Base-by-base conservation (phyloP, 1,139 yeast genomes). In the Blastobotrys ciferrii region DNA sequence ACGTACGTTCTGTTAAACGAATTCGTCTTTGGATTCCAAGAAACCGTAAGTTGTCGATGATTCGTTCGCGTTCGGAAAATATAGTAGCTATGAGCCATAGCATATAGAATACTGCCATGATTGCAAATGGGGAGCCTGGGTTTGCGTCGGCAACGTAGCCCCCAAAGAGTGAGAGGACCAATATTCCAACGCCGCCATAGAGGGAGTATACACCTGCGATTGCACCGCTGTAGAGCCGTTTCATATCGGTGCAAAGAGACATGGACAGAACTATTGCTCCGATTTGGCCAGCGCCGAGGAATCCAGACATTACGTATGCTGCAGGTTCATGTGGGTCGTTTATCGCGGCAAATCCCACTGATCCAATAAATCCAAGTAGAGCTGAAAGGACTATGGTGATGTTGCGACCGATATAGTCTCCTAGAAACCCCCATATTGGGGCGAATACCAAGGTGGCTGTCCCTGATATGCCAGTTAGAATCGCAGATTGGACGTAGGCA, bases 141-240 rank as follows among this genome's bases (percentile, higher is more conserved):
- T 82, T 79, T 35, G 55, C 49, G 59, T 82, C 88, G 35, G 85
- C 78, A 58, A 80, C 69, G 35, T 67, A 60, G 1, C 89, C 89
- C 3, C 91, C 91, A 12, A 81, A 44, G 56, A 78, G 77, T 36
- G 82, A 75, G 19, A 83, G 68, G 1, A 81, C 49, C 50, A 84
- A 65, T 20, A 84, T 82, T 1, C 92, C 92, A n/a, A 81, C 47
- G 1, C 87, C 88, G 6, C 89, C 89, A 57, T 76, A 70, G 48
- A 84, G 74, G 14, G 84, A 77, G 61, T 81, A 82, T 5, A 82
- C 77, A 1, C 92, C 92, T 50, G 84, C 77, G 38, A 84, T 74
- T 4, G 87, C 75, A 4, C 92, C 92, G 48, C 80, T 77, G 49
- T 70, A 60, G 59, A 61, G 66, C 23, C 73, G 64, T 17, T 71